Base-by-base conservation (phyloP, 768 basidiomycete species). In the Pulveroboletus sp. region DNA sequence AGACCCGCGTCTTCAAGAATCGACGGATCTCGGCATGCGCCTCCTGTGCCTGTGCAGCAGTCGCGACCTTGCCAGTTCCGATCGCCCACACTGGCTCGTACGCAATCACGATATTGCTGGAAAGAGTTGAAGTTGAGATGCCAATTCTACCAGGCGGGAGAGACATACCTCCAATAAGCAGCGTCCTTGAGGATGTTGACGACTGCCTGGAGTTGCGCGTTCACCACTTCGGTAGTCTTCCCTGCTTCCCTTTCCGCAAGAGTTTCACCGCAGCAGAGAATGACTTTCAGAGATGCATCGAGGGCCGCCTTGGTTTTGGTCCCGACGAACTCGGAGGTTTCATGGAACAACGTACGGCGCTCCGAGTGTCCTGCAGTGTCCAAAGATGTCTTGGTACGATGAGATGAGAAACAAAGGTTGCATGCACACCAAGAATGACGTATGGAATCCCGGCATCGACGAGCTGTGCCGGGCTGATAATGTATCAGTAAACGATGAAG, bases 41-140 rank as follows among this genome's bases (percentile, higher is more conserved):
- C 35, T 93, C 88, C 71, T 98, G 95, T 1, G 96, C 96, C 73
- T 97, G 89, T n/a, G 75, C 76, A 1, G 89, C 75, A 27, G 90
- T 90, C 38, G 95, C 95, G 45, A 96, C 94, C 68, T 89, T 95
- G 55, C 95, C 95, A 12, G 95, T 97, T 38, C 96, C 96, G 68
- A 98, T 98, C 29, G 96, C 95, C 95, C 96, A 98, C 16, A 98
- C 91, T 36, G 93, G 91, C 69, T 95, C 92, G 69, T 94, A 99
- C 17, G 96, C 96, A 61, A 99, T 78, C 50, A 99, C 95, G 63
- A 98, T 76, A 55, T 89, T 82, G 62, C 93, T 94, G 54, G 6
- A 49, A 40, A 14, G n/a, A n/a, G n/a, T n/a, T n/a, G n/a, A n/a
- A n/a, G n/a, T n/a, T n/a, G n/a, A n/a, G n/a, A n/a, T n/a, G n/a